These are phyloP conservation scores for Lodderomyces elongisporus DNA, from an alignment of 1,139 yeast genomes.

Conservation along the genomic window DNA sequence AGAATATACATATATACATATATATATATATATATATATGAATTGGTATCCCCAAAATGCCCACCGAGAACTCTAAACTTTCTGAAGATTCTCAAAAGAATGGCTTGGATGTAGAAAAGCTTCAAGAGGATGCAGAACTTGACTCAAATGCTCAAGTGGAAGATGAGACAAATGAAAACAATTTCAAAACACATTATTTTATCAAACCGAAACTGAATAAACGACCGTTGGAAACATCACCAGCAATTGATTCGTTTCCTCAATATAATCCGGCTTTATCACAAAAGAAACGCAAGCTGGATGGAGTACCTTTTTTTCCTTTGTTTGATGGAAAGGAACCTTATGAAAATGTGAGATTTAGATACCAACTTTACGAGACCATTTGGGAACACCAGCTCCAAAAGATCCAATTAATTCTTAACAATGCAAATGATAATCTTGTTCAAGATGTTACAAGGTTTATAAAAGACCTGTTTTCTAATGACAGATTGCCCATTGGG, in stretches of 20 bases:
- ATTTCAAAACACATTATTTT: slow-evolving; percentile 11
- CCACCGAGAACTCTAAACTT: no score
- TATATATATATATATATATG: no score
- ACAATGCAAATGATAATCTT: slow-evolving; percentile 33
- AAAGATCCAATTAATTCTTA: slow-evolving; percentile 34
- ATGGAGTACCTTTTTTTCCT: slow-evolving; percentile 27
- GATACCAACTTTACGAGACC: slow-evolving; percentile 37
- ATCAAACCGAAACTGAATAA: slow-evolving; percentile 9
- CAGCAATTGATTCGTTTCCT: slow-evolving; percentile 7
- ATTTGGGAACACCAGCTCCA: slow-evolving; percentile 36
- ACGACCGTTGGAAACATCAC: slow-evolving; percentile 2
- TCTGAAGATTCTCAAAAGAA: no score
- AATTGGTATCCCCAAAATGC: no score
- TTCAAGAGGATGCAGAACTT: no score
- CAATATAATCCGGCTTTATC: no score
- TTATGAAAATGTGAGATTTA: slow-evolving; percentile 21
- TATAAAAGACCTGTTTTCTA: slow-evolving; percentile 18
- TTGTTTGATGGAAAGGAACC: slow-evolving; percentile 41
- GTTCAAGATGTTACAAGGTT: slow-evolving; percentile 30
- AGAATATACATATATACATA: no score
- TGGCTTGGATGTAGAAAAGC: no score
- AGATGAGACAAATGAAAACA: slow-evolving; percentile 8
- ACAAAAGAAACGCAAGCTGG: slow-evolving; percentile 5
- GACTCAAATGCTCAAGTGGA: no score
- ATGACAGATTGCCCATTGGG: slow-evolving; percentile 34